These are phyloP conservation scores for Apostasia ramifera DNA, from an alignment of 106 monocot genomes.

Conservation along the genomic window DNA sequence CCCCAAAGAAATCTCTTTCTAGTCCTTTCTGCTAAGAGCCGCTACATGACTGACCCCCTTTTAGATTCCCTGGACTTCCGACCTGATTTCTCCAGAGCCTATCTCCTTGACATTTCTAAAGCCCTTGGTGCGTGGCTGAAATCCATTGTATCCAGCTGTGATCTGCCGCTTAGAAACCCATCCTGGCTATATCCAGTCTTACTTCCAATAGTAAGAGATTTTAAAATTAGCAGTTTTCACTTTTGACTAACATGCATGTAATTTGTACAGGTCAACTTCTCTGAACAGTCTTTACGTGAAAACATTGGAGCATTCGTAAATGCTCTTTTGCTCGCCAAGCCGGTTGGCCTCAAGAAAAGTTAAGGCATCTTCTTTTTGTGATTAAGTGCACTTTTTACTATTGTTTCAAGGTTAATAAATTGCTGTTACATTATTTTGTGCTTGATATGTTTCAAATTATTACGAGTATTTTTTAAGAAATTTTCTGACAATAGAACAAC, in stretches of 20 bases:
- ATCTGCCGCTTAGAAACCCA: too few species aligned
- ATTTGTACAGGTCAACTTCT: slow-evolving; percentile 63
- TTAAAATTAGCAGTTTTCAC: background rate
- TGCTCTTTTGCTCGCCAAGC: slow-evolving; percentile 85
- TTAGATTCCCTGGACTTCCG: too few species aligned
- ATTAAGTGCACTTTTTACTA: background rate
- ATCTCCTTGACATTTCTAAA: too few species aligned
- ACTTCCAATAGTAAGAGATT: background rate
- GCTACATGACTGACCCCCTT: too few species aligned
- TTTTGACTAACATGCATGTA: background rate
- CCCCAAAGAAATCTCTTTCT: too few species aligned
- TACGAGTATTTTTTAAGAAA: background rate
- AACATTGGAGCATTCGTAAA: slow-evolving; percentile 95
- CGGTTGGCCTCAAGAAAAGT: slow-evolving; percentile 85
- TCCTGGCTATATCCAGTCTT: background rate
- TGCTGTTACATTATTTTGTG: background rate
- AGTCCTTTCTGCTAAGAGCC: too few species aligned
- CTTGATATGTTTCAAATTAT: background rate
- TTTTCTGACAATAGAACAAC: background rate
- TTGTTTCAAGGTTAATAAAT: background rate
- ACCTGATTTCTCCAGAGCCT: too few species aligned
- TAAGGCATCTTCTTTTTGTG: slow-evolving; percentile 19
- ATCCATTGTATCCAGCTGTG: too few species aligned
- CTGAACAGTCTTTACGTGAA: slow-evolving; percentile 66
- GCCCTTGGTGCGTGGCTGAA: too few species aligned